phyloP scores from a whole-genome alignment of 176 grass and related monocot species.

The Pharus latifolius region DNA sequence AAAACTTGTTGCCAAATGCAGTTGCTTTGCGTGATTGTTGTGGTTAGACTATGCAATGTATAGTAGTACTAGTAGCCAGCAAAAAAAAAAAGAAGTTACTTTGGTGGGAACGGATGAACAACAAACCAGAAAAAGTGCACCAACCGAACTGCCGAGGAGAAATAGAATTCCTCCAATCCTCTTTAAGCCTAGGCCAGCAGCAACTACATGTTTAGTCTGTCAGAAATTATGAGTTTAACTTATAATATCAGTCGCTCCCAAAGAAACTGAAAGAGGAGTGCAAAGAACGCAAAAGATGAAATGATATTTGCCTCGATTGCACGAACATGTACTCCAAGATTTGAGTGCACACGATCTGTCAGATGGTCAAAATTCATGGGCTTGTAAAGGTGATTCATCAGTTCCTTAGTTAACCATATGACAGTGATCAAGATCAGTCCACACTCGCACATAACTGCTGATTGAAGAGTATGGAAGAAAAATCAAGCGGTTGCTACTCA shows the following conservation, averaged over 20 bases:
- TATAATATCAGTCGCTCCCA: not conserved
- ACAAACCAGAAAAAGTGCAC: not conserved
- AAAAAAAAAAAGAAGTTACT: slow-evolving; percentile 1
- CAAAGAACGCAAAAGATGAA: not conserved
- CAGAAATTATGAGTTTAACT: not conserved
- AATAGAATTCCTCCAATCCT: not conserved
- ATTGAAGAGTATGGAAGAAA: no score
- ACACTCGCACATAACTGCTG: no score
- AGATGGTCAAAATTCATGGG: not conserved
- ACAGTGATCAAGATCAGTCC: no score
- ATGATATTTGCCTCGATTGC: not conserved
- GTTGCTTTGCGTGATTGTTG: not conserved
- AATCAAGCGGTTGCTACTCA: no score
- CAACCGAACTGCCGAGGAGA: not conserved
- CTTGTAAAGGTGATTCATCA: not conserved
- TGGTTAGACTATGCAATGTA: not conserved
- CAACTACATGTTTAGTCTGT: not conserved
- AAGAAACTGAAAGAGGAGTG: not conserved
- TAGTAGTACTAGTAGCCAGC: not conserved
- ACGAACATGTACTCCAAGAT: not conserved
- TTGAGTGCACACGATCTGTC: not conserved
- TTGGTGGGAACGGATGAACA: not conserved
- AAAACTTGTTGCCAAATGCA: not conserved
- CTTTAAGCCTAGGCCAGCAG: not conserved
- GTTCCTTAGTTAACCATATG: not conserved